Base-by-base conservation (phyloP, 495 filamentous ascomycete genomes). In the Aspergillus campestris region DNA sequence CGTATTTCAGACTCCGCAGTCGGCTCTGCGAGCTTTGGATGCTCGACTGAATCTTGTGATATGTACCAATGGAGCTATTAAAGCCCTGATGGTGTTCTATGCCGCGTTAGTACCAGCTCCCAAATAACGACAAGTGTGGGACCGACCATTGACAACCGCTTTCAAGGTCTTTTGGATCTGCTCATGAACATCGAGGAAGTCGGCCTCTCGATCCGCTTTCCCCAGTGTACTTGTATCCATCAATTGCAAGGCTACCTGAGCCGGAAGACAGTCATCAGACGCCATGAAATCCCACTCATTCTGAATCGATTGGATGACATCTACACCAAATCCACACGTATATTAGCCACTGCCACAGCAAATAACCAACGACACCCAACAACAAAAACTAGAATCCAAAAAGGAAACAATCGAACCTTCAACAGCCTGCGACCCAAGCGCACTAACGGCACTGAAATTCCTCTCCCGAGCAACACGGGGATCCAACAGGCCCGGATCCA, bases 1-100 rank as follows among this genome's bases (percentile, higher is more conserved):
- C 87, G 44, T 89, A 82, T 61, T 87, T 89, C 48, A 99, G 67
- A 8, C 72, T 71, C 51, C 91, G 80, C 15, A 97, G 85, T 44
- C 90, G 83, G 45, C 77, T 75, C 63, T 99, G 94, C 9, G 89
- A 94, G 30, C 79, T 70, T 49, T 89, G 85, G 52, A 99, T 94
- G 65, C 87, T 95, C 6, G 83, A 76, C 60, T 97, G 92, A 46
- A 99, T 97, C 66, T 91, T 95, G 67, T 99, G 94, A 56, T 95
- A 99, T 11, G 90, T 95, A 60, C 92, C 94, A 45, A 99, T 97
- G 34, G 89, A 95, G 66, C 89, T 96, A 61, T 96, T 99, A 74
- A 99, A 99, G 29, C 89, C 92, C 64, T 99, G 92, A 54, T 97
- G 91, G 59, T 99, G 91, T 67, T 97, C 90, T 82, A 36, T 33